Base-by-base conservation (phyloP, 2,329 filamentous ascomycete genomes). In the Berkeleyomyces rouxiae region DNA sequence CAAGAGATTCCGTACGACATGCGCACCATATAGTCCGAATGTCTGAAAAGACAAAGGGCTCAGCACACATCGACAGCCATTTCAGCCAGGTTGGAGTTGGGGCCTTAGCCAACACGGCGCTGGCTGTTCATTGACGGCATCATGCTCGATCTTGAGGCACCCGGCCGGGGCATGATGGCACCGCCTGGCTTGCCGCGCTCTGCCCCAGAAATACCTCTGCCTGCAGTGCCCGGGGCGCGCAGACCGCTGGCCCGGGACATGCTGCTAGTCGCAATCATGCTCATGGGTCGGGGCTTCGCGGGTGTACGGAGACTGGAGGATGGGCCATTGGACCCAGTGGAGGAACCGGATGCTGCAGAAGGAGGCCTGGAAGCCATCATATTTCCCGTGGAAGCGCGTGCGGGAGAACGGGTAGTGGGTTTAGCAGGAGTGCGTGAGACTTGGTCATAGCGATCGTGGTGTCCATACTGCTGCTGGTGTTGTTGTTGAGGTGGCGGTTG, bases 121-220 rank as follows among this genome's bases (percentile, higher is more conserved):
- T 82, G 77, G 68, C 78, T 84, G 7, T 89, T 89, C 90, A 95
- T 95, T 16, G 87, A 90, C 68, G 80, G 87, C 85, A 95, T 85
- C 69, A 93, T 86, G 63, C 86, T 84, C 70, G 86, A 88, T 68
- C 88, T 67, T 40, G 73, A 66, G 72, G 69, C 65, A 74, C 43
- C 76, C 76, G 66, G 76, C 65, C 77, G 77, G 11, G 79, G 80
- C 65, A 79, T 73, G 46, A 78, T 76, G 61, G 81, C 68, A 7
- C 75, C 77, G 46, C 74, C 74, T 3, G 69, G 67, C 6, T 74
- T 76, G 53, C 74, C 75, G 61, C 78, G 70, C 67, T 79, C 77
- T 39, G 73, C 70, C 9, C 72, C 47, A 7, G 58, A 13, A 33
- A 57, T 40, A 47, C 63, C 59, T 4, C 51, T 40, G 1, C 75